Base-by-base conservation (phyloP, 2,329 filamentous ascomycete species). In the Ophiostoma angusticollis region DNA sequence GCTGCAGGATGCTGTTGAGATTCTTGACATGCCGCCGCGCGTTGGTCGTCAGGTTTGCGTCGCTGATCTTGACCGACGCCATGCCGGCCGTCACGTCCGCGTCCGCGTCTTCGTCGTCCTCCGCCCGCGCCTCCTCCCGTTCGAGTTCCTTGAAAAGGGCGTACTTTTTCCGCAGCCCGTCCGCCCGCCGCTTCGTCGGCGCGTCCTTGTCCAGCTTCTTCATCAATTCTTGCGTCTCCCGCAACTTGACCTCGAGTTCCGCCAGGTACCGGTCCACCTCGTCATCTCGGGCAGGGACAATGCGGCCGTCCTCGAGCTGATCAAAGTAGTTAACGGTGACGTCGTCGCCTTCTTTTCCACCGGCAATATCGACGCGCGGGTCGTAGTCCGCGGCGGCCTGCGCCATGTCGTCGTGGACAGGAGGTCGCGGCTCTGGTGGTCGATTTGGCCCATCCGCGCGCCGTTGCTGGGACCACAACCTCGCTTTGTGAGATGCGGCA, bases 311-410 rank as follows among this genome's bases (percentile, higher is more conserved):
- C 3, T 57, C 55, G 12, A 59, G 58, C 49, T 71, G 62, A 39
- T 73, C 66, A 44, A 68, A 73, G 49, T 61, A 70, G 8, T 61
- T 59, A 9, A 70, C 58, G 3, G 56, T 46, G 6, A 51, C 31
- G 40, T 41, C 34, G 12, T 50, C 47, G 36, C 43, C 34, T n/a
- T n/a, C n/a, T n/a, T n/a, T n/a, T n/a, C n/a, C n/a, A n/a, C 22
- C 37, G 29, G 25, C 29, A 31, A 12, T 21, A 37, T 22, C 27
- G 4, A 23, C n/a, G 6, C 4, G 4, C 6, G 28, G 28, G 35
- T 37, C 48, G 11, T 35, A 30, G 45, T 42, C 29, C 28, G 44
- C 30, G 18, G 31, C 31, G 24, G 31, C 23, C 13, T 11, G 33
- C 9, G 18, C 23, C 19, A 37, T 24, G 21, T 31, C 27, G 9